phyloP scores from a whole-genome alignment of 768 basidiomycete genomes.

The Russula sp. region DNA sequence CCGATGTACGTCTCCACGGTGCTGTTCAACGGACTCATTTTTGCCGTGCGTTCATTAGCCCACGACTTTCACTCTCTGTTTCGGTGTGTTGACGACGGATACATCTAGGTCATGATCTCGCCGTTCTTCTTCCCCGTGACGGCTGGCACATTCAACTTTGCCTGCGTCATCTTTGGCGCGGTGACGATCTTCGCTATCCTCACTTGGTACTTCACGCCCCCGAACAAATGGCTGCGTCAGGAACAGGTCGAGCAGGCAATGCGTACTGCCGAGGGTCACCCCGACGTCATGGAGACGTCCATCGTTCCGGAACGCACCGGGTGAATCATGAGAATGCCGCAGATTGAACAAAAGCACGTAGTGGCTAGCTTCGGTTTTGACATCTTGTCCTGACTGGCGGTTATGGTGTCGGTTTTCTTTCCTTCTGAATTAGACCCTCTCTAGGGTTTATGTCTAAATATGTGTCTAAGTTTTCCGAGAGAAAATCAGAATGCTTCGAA shows the following conservation, averaged over 20 bases:
- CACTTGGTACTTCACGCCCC: constrained; percentile 75
- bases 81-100: constrained; percentile 15
- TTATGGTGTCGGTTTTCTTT: background rate
- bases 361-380: too few species aligned
- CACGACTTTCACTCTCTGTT: background rate
- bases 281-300: background rate
- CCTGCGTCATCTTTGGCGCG: constrained; percentile 69
- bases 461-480: background rate
- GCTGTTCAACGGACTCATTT: constrained; percentile 68
- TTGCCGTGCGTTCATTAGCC: constrained; percentile 49
- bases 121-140: constrained; percentile 85
- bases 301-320: background rate
- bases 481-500: constrained; percentile 45
- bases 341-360: background rate
- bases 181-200: constrained; percentile 73
- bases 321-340: background rate
- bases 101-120: constrained; percentile 64
- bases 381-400: background rate
- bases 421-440: background rate
- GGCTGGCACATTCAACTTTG: constrained; percentile 76
- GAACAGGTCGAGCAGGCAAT: constrained; percentile 54
- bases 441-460: background rate
- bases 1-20: constrained; percentile 64
- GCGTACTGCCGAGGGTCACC: constrained; percentile 22
- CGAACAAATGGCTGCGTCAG: constrained; percentile 72